Evolutionary conservation across 345 rosid species (phyloP).

Genomic region (Bruguiera parviflora): DNA sequence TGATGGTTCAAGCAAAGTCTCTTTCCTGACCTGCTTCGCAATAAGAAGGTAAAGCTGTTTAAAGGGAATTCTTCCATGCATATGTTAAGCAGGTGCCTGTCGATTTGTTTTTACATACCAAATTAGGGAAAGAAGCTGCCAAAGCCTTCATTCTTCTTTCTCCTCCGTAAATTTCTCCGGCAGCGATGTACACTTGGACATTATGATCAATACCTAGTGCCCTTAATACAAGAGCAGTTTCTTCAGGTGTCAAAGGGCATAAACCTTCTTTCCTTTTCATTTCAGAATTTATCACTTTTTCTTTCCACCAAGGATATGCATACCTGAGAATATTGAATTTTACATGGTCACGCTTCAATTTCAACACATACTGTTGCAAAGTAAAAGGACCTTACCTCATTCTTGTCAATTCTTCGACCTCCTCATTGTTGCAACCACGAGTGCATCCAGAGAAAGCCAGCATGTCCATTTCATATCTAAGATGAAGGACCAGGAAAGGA

Average conservation of each 20-base stretch:
- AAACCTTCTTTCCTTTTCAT: slow-evolving; percentile 82
- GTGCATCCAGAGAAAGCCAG: slow-evolving; percentile 95
- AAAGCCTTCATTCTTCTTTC: slow-evolving; percentile 65
- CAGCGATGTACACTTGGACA: slow-evolving; percentile 87
- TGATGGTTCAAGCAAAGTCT: slow-evolving; percentile 57
- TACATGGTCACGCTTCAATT: too few relatives aligned
- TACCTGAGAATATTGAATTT: slow-evolving; percentile 41
- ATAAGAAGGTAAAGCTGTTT: neutral
- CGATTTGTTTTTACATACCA: slow-evolving; percentile 46
- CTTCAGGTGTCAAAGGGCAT: slow-evolving; percentile 97
- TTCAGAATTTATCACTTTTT: slow-evolving; percentile 75
- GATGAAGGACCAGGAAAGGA: slow-evolving; percentile 86
- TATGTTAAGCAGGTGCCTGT: neutral
- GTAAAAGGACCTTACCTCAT: slow-evolving; percentile 54
- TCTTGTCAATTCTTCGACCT: slow-evolving; percentile 76
- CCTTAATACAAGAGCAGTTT: slow-evolving; percentile 71
- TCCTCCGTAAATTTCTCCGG: slow-evolving; percentile 94
- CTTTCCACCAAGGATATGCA: slow-evolving; percentile 86
- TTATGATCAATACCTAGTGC: slow-evolving; percentile 73
- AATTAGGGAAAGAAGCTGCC: slow-evolving; percentile 61
- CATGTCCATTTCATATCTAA: slow-evolving; percentile 99
- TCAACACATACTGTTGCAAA: slow-evolving; percentile 1
- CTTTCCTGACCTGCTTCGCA: slow-evolving; percentile 72
- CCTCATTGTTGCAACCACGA: slow-evolving; percentile 73
- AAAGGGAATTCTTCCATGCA: neutral